These are phyloP conservation scores for Pichia norvegensis DNA, from an alignment of 1,139 yeast species.

Conservation along the genomic window DNA sequence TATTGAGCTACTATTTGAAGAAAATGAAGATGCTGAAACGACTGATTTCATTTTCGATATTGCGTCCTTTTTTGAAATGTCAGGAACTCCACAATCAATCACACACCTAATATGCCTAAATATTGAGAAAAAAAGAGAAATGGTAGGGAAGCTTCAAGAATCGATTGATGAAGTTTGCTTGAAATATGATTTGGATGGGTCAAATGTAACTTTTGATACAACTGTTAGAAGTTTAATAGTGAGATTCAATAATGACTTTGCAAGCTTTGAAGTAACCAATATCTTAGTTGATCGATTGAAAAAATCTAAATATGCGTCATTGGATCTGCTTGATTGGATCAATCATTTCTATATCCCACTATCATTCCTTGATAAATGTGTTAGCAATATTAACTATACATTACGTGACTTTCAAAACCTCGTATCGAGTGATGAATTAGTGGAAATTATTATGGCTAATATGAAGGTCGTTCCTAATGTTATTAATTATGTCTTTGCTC, in stretches of 20 bases:
- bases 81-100: background rate
- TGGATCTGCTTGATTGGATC: constrained; percentile 20
- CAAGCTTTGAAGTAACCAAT: constrained; percentile 11
- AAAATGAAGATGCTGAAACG: background rate
- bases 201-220: constrained; percentile 7
- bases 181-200: constrained; percentile 5
- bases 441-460: constrained; percentile 14
- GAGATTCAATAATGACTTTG: constrained; percentile 15
- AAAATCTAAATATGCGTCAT: constrained; percentile 7
- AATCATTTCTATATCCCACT: constrained; percentile 20
- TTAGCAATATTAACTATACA: constrained; percentile 9
- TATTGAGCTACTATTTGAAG: constrained; percentile 2
- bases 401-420: constrained; percentile 19
- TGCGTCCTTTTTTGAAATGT: constrained; percentile 2
- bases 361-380: constrained; percentile 8
- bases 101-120: constrained; percentile 1
- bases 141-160: background rate
- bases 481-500: constrained; percentile 14
- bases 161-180: background rate
- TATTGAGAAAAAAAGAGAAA: constrained; percentile 1
- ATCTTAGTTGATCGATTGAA: background rate
- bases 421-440: constrained; percentile 15
- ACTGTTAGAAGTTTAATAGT: constrained; percentile 20
- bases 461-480: constrained; percentile 8
- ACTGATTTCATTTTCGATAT: background rate